phyloP scores from a whole-genome alignment of 2,329 filamentous ascomycete species.

The Aschersonia sp. region DNA sequence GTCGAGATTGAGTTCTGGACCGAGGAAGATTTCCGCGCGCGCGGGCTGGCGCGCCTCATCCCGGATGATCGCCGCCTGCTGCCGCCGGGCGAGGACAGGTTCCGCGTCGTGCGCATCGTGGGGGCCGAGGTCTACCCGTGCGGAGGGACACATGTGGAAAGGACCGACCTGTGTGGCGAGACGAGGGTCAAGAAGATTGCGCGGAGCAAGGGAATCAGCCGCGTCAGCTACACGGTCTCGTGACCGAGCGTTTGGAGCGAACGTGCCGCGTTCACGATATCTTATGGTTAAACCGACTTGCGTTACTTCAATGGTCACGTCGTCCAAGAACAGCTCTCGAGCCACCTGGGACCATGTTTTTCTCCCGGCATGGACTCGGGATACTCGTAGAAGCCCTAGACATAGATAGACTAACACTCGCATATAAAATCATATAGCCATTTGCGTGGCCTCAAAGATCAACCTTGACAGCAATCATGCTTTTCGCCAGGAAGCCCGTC shows the following conservation, averaged over 20 bases:
- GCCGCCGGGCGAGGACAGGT: constrained; percentile 35
- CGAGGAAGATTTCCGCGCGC: constrained; percentile 41
- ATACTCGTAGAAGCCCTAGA: no score
- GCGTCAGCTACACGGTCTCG: constrained; percentile 31
- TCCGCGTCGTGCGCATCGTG: constrained; percentile 53
- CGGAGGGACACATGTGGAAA: constrained; percentile 58
- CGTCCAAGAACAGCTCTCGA: no score
- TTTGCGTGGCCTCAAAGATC: constrained; percentile 19
- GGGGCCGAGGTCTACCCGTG: constrained; percentile 59
- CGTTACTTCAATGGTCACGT: no score
- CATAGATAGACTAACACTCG: background rate
- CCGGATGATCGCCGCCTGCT: constrained; percentile 32
- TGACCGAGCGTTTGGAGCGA: background rate
- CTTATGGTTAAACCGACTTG: no score
- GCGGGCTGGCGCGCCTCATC: constrained; percentile 39
- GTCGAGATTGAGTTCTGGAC: constrained; percentile 52
- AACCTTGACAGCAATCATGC: constrained; percentile 35
- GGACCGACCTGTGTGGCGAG: constrained; percentile 41
- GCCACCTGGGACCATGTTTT: no score
- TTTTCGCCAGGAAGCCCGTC: constrained; percentile 36
- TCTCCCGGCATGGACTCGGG: no score
- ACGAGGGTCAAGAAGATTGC: constrained; percentile 53
- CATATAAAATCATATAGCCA: background rate
- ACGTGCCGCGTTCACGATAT: no score
- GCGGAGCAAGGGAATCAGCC: constrained; percentile 46